phyloP scores from a whole-genome alignment of 768 basidiomycete genomes.

The Pholiota microspora region DNA sequence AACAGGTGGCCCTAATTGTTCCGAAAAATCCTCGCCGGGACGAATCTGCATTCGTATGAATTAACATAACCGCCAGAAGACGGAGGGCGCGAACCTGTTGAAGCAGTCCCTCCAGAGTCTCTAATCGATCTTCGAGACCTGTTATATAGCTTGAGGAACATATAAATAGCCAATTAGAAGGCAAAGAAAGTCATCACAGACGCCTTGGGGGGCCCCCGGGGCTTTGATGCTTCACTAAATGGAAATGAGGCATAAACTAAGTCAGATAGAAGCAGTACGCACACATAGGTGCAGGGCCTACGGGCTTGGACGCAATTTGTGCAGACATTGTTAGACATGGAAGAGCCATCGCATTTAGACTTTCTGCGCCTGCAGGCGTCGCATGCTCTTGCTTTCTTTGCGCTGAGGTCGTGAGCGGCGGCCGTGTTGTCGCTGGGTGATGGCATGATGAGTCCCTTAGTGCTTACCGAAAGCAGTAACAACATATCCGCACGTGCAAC shows the following conservation, averaged over 20 bases:
- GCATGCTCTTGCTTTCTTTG: constrained; percentile 55
- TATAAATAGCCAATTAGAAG: background rate
- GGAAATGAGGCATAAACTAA: constrained; percentile 1
- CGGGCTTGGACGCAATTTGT: constrained; percentile 53
- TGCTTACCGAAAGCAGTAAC: background rate
- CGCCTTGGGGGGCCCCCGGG: constrained; percentile 69
- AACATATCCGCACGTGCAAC: background rate
- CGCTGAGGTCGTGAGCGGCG: constrained; percentile 30
- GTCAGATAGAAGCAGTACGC: constrained; percentile 20
- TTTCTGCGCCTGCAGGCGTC: constrained; percentile 59
- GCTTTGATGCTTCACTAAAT: constrained; percentile 58
- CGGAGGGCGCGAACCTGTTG: constrained; percentile 35
- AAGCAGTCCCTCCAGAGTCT: constrained; percentile 53
- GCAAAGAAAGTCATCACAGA: constrained; percentile 28
- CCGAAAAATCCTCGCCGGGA: constrained; percentile 59
- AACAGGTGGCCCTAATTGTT: constrained; percentile 61
- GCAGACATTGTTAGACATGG: constrained; percentile 48
- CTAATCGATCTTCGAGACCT: constrained; percentile 56
- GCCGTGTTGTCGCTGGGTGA: constrained; percentile 10
- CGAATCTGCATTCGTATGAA: constrained; percentile 42
- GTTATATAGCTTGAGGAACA: constrained; percentile 49
- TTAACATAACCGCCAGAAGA: background rate
- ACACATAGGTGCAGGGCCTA: constrained; percentile 62
- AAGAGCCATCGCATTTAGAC: constrained; percentile 60
- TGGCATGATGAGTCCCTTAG: constrained; percentile 9